A percentile compares a stretch with the other conserved stretches of the same genome.
Evolutionary conservation across 208 protist species (phyloP).

Genomic region (Phytomonas francai): DNA sequence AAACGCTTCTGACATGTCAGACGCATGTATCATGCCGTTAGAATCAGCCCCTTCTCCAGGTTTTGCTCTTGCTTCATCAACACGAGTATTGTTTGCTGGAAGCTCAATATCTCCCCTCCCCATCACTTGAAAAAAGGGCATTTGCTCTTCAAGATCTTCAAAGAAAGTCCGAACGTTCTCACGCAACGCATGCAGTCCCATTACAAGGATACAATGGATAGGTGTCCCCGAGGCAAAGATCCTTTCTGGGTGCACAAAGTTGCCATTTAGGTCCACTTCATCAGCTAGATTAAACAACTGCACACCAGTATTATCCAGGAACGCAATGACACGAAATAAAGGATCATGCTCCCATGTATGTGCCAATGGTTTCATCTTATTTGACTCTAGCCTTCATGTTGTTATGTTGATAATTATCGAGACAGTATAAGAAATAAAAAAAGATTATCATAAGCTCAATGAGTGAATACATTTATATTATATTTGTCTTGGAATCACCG

Average conservation of each 20-base stretch:
- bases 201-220: conserved; percentile 34
- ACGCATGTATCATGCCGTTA: background rate
- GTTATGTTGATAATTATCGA: background rate
- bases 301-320: conserved; percentile 71
- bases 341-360: conserved; percentile 39
- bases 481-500: background rate
- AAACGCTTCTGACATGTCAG: background rate
- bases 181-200: conserved; percentile 33
- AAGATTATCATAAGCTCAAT: background rate
- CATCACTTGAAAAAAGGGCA: conserved; percentile 27
- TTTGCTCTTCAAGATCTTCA: conserved; percentile 24
- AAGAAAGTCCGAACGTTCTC: conserved; percentile 48
- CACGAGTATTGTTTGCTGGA: background rate
- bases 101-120: conserved; percentile 13
- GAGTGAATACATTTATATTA: background rate
- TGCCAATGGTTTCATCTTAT: conserved; percentile 9
- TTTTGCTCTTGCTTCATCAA: background rate
- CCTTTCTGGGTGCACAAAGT: conserved; percentile 25
- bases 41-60: background rate
- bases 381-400: background rate
- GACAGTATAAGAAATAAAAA: conserved; percentile 1
- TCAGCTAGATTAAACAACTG: conserved; percentile 49
- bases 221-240: conserved; percentile 30
- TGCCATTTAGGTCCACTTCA: conserved; percentile 23
- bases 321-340: conserved; percentile 71